These are phyloP conservation scores for Backusella liffmaniae DNA, from an alignment of 192 early-diverging fungal species.

Conservation along the genomic window DNA sequence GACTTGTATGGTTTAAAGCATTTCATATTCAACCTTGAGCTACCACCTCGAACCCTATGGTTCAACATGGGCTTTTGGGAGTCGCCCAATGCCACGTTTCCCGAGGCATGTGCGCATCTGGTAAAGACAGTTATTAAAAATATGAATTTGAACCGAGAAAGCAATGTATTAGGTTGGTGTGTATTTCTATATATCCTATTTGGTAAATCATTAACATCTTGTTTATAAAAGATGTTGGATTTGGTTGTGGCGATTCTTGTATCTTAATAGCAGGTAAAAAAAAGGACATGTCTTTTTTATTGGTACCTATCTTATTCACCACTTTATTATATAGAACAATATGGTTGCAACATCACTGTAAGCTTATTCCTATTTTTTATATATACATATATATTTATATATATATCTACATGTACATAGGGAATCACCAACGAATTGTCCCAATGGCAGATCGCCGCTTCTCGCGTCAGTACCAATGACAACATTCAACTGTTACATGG, in stretches of 20 bases:
- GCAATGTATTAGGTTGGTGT: conserved; percentile 14
- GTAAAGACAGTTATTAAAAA: conserved; percentile 33
- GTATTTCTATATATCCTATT: conserved; percentile 27
- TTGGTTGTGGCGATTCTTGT: conserved; percentile 56
- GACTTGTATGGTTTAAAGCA: conserved; percentile 47
- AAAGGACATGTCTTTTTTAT: background rate
- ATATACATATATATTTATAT: no score
- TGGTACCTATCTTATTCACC: background rate
- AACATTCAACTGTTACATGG: conserved; percentile 20
- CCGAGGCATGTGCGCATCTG: conserved; percentile 43
- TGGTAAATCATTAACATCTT: conserved; percentile 23
- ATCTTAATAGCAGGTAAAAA: conserved; percentile 35
- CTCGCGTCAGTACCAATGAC: conserved; percentile 10
- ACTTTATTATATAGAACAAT: conserved; percentile 10
- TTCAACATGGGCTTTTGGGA: conserved; percentile 54
- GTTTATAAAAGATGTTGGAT: conserved; percentile 47
- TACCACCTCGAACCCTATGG: conserved; percentile 41
- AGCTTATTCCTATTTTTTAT: background rate
- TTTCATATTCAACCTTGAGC: conserved; percentile 39
- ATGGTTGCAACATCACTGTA: conserved; percentile 23
- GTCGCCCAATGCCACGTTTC: conserved; percentile 20
- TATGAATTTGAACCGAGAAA: background rate
- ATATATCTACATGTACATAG: no score
- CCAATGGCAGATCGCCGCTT: conserved; percentile 36
- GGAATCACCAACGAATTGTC: conserved; percentile 47